Evolutionary conservation across 2,329 filamentous ascomycete genomes (phyloP).

Genomic region (Alternaria sp.): DNA sequence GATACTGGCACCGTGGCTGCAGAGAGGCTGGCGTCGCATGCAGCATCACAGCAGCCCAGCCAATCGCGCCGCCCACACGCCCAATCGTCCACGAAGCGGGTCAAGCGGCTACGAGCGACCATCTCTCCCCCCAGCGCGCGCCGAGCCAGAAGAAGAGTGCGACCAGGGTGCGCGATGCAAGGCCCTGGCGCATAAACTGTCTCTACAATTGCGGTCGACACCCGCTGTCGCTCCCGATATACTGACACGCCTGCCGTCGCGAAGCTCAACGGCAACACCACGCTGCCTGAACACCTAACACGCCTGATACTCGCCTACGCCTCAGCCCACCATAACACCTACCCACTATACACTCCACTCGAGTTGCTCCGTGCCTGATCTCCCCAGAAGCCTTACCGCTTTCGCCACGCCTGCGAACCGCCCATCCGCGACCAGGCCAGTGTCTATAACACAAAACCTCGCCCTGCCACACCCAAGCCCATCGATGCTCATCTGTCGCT

Average conservation of each 20-base stretch:
- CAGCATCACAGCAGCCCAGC: slow-evolving; percentile 27
- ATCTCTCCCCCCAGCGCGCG: slow-evolving; percentile 12
- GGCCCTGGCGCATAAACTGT: slow-evolving; percentile 41
- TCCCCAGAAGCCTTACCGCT: slow-evolving; percentile 15
- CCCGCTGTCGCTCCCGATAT: slow-evolving; percentile 33
- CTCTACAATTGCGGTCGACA: slow-evolving; percentile 41
- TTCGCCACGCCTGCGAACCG: slow-evolving; percentile 20
- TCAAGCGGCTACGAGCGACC: slow-evolving; percentile 33
- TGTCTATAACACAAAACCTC: slow-evolving; percentile 45
- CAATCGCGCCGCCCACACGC: slow-evolving; percentile 20
- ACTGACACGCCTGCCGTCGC: slow-evolving; percentile 48
- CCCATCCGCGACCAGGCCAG: slow-evolving; percentile 16
- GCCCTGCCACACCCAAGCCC: slow-evolving; percentile 21
- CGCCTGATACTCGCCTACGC: slow-evolving; percentile 44
- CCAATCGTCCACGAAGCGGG: slow-evolving; percentile 14
- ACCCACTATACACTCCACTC: slow-evolving; percentile 9
- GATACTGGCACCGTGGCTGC: slow-evolving; percentile 25
- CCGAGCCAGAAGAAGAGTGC: slow-evolving; percentile 4
- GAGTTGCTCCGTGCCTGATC: slow-evolving; percentile 30
- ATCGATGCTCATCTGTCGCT: slow-evolving; percentile 40
- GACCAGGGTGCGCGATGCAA: not conserved
- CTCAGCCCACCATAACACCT: slow-evolving; percentile 34
- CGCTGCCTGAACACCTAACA: slow-evolving; percentile 40
- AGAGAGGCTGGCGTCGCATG: slow-evolving; percentile 27
- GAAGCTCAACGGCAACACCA: slow-evolving; percentile 28